Evolutionary conservation across 345 rosid genomes (phyloP).

Genomic region (Lenwebbia sp.): DNA sequence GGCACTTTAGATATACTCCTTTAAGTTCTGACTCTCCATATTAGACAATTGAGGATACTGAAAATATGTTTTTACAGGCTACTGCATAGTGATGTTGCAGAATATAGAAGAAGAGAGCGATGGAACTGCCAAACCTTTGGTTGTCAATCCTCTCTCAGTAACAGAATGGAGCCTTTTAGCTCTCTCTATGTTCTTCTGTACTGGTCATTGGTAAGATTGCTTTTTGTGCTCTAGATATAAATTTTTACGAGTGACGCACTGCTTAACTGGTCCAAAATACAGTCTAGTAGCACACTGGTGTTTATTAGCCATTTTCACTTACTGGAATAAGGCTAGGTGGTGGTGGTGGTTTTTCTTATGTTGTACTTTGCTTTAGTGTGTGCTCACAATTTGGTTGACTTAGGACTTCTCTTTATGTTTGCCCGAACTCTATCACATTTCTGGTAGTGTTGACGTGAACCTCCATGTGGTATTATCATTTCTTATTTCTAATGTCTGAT

Average conservation of each 20-base stretch:
- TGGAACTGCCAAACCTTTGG: slow-evolving; percentile 9
- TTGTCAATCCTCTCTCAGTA: slow-evolving; percentile 48
- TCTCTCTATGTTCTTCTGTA: slow-evolving; percentile 66
- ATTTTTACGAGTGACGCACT: not conserved
- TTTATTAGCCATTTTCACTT: not conserved
- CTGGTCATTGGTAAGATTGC: slow-evolving; percentile 75
- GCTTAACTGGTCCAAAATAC: not conserved
- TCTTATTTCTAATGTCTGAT: not conserved
- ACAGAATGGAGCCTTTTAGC: slow-evolving; percentile 80
- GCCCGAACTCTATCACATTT: not conserved
- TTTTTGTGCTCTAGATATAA: not conserved
- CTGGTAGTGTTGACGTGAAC: not conserved
- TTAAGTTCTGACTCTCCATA: not conserved
- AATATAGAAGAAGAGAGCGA: slow-evolving; percentile 23
- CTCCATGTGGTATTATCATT: not conserved
- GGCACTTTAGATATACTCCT: not conserved
- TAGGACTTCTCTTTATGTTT: not conserved
- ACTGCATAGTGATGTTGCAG: slow-evolving; percentile 66
- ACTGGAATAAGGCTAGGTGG: not conserved
- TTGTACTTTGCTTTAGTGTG: not conserved
- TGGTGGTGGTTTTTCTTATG: not conserved
- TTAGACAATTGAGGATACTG: not conserved
- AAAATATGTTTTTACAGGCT: slow-evolving; percentile 34
- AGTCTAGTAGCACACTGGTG: not conserved
- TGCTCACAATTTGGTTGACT: not conserved